Evolutionary conservation across 2,329 filamentous ascomycete genomes (phyloP), one percentile per base, ranked within the genome.

Genomic region (Aspergillus carbonarius): DNA sequence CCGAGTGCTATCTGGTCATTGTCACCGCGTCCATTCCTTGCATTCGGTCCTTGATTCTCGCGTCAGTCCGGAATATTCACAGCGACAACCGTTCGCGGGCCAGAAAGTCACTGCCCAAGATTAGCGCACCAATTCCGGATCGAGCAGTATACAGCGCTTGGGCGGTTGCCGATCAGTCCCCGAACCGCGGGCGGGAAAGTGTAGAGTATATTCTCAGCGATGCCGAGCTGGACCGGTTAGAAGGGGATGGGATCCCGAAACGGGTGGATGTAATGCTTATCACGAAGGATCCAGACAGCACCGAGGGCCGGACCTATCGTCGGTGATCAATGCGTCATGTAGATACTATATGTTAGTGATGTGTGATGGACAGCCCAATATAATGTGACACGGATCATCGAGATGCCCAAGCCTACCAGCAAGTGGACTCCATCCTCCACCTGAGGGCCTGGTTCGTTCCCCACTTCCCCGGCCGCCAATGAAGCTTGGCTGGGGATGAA

Each of bases 1-100:
- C 70, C 7, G 71, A 73, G 56, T 66, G 63, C 10, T 66, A 71
- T 30, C 46, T 73, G 8, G 66, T 73, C 6, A 72, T 74, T 15
- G 65, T 72, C 23, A 72, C 70, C 1, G 65, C 70, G 1, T 74
- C 70, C 0, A 62, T 73, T 4, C 70, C 72, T 1, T 69, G 65
- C 13, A 60, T 74, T 6, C 66, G 70, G 15, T 68, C 68, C 0
- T 49, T 72, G 18, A 17, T 54, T 2, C 34, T 61, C 10, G 55
- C 56, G 5, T 60, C 54, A 3, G 48, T 54, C 15, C 56, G 27
- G 13, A 49, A 50, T 4, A 32, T 54, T 27, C 32, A 25, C 6
- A 34, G 39, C 23, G n/a, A 17, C 12, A 18, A 20, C 12, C 23
- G 34, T 17, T 40, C 23, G 23, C 54, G 47, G 18, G 25, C n/a